Conservation (phyloP, 1,139 yeast genomes). For the Yamadazyma blattariae region DNA sequence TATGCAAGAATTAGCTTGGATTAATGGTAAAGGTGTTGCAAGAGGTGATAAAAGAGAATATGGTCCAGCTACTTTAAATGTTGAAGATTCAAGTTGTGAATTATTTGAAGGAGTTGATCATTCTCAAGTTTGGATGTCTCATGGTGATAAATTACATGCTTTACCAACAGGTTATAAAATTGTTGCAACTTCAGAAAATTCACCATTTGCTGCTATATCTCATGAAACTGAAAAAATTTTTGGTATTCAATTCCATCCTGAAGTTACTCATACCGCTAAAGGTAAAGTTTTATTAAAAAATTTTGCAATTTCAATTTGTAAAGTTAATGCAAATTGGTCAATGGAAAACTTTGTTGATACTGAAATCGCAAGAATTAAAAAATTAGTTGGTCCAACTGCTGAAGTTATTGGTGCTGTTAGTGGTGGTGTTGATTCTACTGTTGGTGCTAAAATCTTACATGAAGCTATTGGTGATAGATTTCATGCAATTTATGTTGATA, state of each 20-base stretch:
- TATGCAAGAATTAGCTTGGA: slow-evolving; percentile 99
- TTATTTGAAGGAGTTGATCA: slow-evolving; percentile 86
- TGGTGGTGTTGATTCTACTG: slow-evolving; percentile 99
- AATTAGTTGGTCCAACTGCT: slow-evolving; percentile 93
- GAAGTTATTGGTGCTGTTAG: slow-evolving; percentile 99
- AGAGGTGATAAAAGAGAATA: slow-evolving; percentile 98
- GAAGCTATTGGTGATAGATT: slow-evolving; percentile 98
- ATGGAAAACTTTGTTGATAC: slow-evolving; percentile 98
- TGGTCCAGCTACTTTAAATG: slow-evolving; percentile 91
- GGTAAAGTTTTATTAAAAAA: slow-evolving; percentile 86
- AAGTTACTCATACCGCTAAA: slow-evolving; percentile 92
- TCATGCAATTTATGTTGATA: slow-evolving; percentile 97
- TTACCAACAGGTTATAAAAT: slow-evolving; percentile 87
- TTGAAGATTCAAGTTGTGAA: slow-evolving; percentile 63
- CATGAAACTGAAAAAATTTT: slow-evolving; percentile 70
- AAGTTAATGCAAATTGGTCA: slow-evolving; percentile 89
- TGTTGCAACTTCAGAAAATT: slow-evolving; percentile 89
- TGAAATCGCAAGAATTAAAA: slow-evolving; percentile 88
- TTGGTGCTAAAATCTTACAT: slow-evolving; percentile 96
- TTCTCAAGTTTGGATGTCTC: slow-evolving; percentile 99
- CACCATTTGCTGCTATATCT: slow-evolving; percentile 93
- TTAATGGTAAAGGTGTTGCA: slow-evolving; percentile 91
- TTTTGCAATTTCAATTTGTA: slow-evolving; percentile 89
- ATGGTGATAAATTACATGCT: slow-evolving; percentile 91
- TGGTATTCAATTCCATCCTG: slow-evolving; percentile 99